Evolutionary conservation across 768 basidiomycete species (phyloP).

Genomic region (Psilocybe azurescens): DNA sequence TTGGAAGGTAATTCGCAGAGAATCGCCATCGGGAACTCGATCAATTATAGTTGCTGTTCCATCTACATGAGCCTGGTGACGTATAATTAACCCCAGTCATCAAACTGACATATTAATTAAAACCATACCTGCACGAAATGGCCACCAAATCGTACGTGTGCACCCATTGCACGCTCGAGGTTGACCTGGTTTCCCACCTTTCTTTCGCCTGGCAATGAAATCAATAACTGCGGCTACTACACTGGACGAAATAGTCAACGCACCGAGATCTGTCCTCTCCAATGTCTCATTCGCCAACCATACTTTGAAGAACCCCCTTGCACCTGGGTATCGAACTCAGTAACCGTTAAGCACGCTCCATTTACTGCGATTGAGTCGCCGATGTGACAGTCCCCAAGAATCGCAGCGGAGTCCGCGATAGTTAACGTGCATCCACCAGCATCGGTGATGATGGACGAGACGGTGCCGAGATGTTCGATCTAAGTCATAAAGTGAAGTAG

Average conservation of each 20-base stretch:
- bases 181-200: constrained; percentile 84
- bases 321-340: constrained; percentile 69
- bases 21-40: constrained; percentile 80
- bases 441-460: constrained; percentile 68
- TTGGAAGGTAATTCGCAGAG: constrained; percentile 83
- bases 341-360: constrained; percentile 90
- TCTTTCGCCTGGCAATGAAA: constrained; percentile 63
- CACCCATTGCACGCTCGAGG: constrained; percentile 93
- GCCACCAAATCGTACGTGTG: constrained; percentile 91
- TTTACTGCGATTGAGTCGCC: constrained; percentile 96
- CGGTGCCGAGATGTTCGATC: constrained; percentile 90
- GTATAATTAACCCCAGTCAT: not conserved
- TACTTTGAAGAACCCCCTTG: constrained; percentile 88
- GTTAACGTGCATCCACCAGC: constrained; percentile 82
- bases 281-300: constrained; percentile 97
- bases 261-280: constrained; percentile 88
- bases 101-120: not conserved
- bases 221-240: constrained; percentile 21
- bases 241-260: constrained; percentile 8
- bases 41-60: constrained; percentile 79
- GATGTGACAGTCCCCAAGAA: constrained; percentile 87
- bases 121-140: constrained; percentile 90
- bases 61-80: constrained; percentile 88
- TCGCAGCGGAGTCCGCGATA: constrained; percentile 69
- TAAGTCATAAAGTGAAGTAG: constrained; percentile 34